A percentile compares a stretch with the other conserved stretches of the same genome.
Evolutionary conservation across 2,329 filamentous ascomycete genomes (phyloP).

Genomic region (Aspergillus eucalypticola): DNA sequence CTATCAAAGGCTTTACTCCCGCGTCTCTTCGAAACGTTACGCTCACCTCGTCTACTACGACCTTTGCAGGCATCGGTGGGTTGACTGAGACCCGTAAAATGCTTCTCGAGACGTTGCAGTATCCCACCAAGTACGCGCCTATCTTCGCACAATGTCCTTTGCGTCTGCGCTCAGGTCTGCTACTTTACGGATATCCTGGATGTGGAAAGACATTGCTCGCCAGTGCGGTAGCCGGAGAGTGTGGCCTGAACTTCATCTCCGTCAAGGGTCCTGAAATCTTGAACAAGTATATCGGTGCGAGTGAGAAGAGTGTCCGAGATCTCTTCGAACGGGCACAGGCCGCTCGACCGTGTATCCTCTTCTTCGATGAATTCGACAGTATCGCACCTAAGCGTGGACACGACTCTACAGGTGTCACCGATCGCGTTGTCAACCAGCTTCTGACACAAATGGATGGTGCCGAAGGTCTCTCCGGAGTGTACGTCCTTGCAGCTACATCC

Average conservation of each 20-base stretch:
- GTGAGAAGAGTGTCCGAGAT: constrained; percentile 93
- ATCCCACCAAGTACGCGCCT: constrained; percentile 95
- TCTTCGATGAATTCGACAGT: constrained; percentile 98
- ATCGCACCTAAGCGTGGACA: constrained; percentile 97
- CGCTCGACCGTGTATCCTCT: constrained; percentile 88
- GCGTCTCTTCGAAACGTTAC: constrained; percentile 93
- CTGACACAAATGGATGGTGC: constrained; percentile 99
- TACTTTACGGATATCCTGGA: constrained; percentile 92
- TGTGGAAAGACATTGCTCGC: constrained; percentile 96
- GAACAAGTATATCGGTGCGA: constrained; percentile 98
- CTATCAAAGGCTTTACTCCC: constrained; percentile 89
- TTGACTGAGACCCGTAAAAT: constrained; percentile 82
- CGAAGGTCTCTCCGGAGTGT: constrained; percentile 90
- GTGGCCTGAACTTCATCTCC: constrained; percentile 95
- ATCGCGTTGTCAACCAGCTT: constrained; percentile 96
- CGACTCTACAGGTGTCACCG: constrained; percentile 96
- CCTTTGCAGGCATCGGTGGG: constrained; percentile 89
- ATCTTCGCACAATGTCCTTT: constrained; percentile 96
- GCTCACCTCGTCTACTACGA: constrained; percentile 87
- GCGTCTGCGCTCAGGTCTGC: constrained; percentile 85
- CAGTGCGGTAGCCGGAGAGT: constrained; percentile 95
- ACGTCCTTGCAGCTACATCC: constrained; percentile 91
- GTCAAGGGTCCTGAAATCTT: constrained; percentile 98
- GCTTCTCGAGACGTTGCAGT: constrained; percentile 92
- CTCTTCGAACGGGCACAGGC: constrained; percentile 88